phyloP scores from a whole-genome alignment of 768 basidiomycete genomes.

The Sarcodon aspratus region DNA sequence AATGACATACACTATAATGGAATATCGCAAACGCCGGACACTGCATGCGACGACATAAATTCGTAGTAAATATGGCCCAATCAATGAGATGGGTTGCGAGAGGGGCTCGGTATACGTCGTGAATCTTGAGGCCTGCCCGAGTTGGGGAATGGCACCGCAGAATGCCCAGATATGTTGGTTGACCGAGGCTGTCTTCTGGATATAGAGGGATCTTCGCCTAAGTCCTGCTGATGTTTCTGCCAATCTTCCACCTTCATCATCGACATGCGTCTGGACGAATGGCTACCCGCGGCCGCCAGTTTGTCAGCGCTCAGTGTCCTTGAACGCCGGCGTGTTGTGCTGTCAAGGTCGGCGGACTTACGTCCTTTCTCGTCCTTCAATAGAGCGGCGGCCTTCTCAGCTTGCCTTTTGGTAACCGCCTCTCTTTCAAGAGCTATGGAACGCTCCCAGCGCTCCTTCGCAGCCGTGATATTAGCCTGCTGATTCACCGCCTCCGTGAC shows the following conservation, averaged over 20 bases:
- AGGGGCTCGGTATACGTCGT: constrained; percentile 18
- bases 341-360: constrained; percentile 4
- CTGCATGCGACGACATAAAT: background rate
- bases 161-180: constrained; percentile 2
- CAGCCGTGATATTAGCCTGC: constrained; percentile 63
- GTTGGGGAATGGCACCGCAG: constrained; percentile 50
- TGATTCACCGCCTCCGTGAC: constrained; percentile 74
- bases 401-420: constrained; percentile 59
- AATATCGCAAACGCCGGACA: constrained; percentile 3
- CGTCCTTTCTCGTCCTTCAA: constrained; percentile 31
- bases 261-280: constrained; percentile 48
- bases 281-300: constrained; percentile 30
- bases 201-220: too few relatives aligned
- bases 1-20: background rate
- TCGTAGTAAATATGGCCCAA: background rate
- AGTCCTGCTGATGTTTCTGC: constrained; percentile 59
- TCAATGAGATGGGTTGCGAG: constrained; percentile 30
- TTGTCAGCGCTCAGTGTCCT: constrained; percentile 54
- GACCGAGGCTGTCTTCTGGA: too few relatives aligned
- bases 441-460: constrained; percentile 74
- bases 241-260: constrained; percentile 80
- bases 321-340: background rate
- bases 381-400: constrained; percentile 42
- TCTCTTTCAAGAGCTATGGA: constrained; percentile 66
- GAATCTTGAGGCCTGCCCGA: constrained; percentile 16